Evolutionary conservation across 2,329 filamentous ascomycete genomes (phyloP).

Genomic region (Phialemoniopsis sp.): DNA sequence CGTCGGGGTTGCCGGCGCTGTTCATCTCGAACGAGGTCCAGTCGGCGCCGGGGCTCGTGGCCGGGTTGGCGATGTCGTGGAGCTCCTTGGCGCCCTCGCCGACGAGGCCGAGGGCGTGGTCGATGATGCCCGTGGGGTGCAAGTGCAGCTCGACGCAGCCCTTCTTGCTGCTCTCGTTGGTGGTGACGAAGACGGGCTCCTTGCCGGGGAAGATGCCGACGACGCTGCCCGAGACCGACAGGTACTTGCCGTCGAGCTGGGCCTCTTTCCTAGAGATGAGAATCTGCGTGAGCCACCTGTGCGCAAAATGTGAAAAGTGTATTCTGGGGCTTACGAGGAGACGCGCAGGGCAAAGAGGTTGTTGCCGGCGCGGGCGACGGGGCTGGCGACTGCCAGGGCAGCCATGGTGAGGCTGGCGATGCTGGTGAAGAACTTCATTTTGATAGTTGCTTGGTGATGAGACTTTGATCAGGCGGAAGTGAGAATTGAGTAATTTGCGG

Average conservation of each 20-base stretch:
- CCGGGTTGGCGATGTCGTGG: constrained; percentile 25
- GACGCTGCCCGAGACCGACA: constrained; percentile 20
- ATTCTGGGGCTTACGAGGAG: constrained; percentile 17
- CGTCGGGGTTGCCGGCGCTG: constrained; percentile 4
- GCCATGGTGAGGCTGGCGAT: constrained; percentile 10
- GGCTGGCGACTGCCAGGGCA: not conserved
- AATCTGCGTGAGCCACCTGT: no score
- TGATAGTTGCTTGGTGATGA: constrained; percentile 2
- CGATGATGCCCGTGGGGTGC: constrained; percentile 27
- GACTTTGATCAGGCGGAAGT: no score
- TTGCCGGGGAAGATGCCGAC: constrained; percentile 18
- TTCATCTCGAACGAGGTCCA: constrained; percentile 29
- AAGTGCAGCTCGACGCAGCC: constrained; percentile 28
- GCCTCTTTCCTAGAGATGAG: not conserved
- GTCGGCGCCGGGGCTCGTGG: constrained; percentile 16
- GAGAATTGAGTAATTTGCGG: no score
- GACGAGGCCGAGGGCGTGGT: constrained; percentile 30
- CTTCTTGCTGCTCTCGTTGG: constrained; percentile 8
- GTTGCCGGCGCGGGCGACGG: constrained; percentile 2
- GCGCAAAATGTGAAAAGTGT: no score
- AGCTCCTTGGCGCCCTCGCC: constrained; percentile 26
- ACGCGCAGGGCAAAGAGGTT: constrained; percentile 14
- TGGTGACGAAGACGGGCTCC: no score
- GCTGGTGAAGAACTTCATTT: constrained; percentile 13
- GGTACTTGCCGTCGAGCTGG: constrained; percentile 23